These are phyloP conservation scores for Fusarium sp. DNA, from an alignment of 2,329 filamentous ascomycete genomes.

Conservation along the genomic window DNA sequence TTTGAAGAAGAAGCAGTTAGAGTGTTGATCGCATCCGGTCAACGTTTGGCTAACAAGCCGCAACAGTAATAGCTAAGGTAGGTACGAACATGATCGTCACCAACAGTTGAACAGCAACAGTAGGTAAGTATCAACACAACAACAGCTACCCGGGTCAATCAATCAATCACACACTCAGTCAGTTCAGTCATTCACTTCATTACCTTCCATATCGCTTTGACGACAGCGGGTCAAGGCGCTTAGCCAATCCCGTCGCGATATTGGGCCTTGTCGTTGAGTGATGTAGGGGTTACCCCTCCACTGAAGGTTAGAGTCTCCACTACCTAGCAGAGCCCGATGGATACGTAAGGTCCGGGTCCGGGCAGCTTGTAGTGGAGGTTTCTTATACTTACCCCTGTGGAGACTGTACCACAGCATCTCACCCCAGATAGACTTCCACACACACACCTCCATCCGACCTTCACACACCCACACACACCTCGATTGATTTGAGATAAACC, in stretches of 20 bases:
- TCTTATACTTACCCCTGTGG: not conserved
- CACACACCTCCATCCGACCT: not conserved
- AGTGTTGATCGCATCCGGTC: conserved; percentile 42
- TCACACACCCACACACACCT: not conserved
- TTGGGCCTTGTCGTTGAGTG: conserved; percentile 1
- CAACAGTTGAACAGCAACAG: not conserved
- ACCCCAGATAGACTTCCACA: not conserved
- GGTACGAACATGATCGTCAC: not conserved
- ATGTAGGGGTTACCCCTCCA: conserved; percentile 13
- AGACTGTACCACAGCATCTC: not conserved
- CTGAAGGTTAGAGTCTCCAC: conserved; percentile 1
- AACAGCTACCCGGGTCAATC: not conserved
- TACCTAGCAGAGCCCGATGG: not conserved
- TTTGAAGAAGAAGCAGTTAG: conserved; percentile 1
- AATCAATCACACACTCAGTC: no score
- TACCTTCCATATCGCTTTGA: conserved; percentile 34
- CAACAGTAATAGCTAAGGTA: not conserved
- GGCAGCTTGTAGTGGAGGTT: not conserved
- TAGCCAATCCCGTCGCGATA: conserved; percentile 31
- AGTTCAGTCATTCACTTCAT: conserved; percentile 11
- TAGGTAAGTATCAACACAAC: not conserved
- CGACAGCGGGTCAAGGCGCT: conserved; percentile 27
- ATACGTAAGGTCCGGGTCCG: conserved; percentile 4
- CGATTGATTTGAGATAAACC: conserved; percentile 21
- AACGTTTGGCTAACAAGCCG: conserved; percentile 32